Percentiles rank a stretch among this genome's conserved stretches.
Evolutionary conservation across 2,329 filamentous ascomycete genomes (phyloP).

Genomic region (Aspergillus sp.): DNA sequence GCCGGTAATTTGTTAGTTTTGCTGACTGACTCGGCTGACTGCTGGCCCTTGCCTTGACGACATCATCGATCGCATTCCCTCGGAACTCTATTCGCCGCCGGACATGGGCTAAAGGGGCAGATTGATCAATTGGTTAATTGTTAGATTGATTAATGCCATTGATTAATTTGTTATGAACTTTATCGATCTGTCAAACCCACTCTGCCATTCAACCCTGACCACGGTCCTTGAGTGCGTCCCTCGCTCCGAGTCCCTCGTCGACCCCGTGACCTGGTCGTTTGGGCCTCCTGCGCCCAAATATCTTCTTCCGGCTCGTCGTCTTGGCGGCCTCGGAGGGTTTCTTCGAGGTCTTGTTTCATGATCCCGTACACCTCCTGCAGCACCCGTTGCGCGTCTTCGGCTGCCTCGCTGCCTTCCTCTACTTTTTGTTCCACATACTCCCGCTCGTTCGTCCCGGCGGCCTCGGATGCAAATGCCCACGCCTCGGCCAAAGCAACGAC

Average conservation of each 20-base stretch:
- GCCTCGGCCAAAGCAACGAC: conserved; percentile 36
- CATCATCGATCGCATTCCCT: neutral
- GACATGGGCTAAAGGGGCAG: too few species aligned
- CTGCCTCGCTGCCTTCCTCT: conserved; percentile 30
- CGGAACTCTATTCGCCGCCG: neutral
- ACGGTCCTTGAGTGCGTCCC: conserved; percentile 34
- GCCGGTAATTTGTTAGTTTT: neutral
- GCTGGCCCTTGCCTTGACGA: neutral
- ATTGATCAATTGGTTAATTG: neutral
- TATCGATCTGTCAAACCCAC: conserved; percentile 26
- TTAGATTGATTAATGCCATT: neutral
- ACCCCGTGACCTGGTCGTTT: conserved; percentile 20
- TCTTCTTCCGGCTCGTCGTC: conserved; percentile 21
- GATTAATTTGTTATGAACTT: neutral
- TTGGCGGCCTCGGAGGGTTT: conserved; percentile 18
- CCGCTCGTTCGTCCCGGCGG: conserved; percentile 29
- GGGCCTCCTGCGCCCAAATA: conserved; percentile 34
- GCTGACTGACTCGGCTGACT: neutral
- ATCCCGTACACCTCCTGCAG: conserved; percentile 33
- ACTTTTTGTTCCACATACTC: conserved; percentile 36
- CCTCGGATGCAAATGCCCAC: conserved; percentile 41
- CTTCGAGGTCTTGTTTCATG: conserved; percentile 35
- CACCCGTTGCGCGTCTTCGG: conserved; percentile 28
- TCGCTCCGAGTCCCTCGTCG: conserved; percentile 19
- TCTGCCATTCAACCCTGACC: conserved; percentile 37